phyloP scores from a whole-genome alignment of 495 filamentous ascomycete genomes.

The Penicillium bialowiezense region DNA sequence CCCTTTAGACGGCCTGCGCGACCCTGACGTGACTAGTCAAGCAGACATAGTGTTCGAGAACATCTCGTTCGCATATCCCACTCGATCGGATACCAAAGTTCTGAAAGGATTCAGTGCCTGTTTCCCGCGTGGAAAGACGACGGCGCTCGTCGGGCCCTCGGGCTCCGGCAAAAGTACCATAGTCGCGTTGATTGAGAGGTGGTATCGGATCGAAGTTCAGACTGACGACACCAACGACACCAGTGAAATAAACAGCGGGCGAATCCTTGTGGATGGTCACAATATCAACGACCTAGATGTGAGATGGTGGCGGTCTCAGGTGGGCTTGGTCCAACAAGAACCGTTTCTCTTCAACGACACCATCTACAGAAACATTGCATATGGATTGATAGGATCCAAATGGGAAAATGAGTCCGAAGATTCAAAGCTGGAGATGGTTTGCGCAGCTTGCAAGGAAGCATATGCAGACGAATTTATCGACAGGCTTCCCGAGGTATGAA shows the following conservation, averaged over 20 bases:
- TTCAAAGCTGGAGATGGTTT: slow-evolving; percentile 41
- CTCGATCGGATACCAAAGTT: slow-evolving; percentile 38
- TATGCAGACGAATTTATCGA: slow-evolving; percentile 46
- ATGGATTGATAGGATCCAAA: slow-evolving; percentile 68
- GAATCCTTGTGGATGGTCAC: slow-evolving; percentile 41
- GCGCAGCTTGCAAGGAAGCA: slow-evolving; percentile 63
- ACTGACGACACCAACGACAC: background rate
- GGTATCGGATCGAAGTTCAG: slow-evolving; percentile 44
- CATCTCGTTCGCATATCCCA: slow-evolving; percentile 60
- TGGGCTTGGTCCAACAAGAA: slow-evolving; percentile 63
- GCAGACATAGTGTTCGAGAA: slow-evolving; percentile 57
- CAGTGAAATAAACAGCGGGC: slow-evolving; percentile 48
- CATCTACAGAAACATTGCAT: slow-evolving; percentile 74
- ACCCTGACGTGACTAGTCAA: slow-evolving; percentile 13
- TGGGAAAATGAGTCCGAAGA: slow-evolving; percentile 51
- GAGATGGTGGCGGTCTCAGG: slow-evolving; percentile 76
- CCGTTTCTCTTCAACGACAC: slow-evolving; percentile 63
- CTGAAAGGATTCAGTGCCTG: slow-evolving; percentile 39
- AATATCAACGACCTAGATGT: slow-evolving; percentile 65
- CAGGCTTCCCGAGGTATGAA: slow-evolving; percentile 25
- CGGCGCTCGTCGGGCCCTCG: slow-evolving; percentile 57
- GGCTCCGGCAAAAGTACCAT: slow-evolving; percentile 68
- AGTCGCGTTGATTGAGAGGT: slow-evolving; percentile 60
- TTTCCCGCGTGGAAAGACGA: slow-evolving; percentile 45
- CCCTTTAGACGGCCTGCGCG: slow-evolving; percentile 28